A percentile compares a stretch with the other conserved stretches of the same genome.
Evolutionary conservation across 345 rosid species (phyloP).

Genomic region (Sisymbrium altissimum): DNA sequence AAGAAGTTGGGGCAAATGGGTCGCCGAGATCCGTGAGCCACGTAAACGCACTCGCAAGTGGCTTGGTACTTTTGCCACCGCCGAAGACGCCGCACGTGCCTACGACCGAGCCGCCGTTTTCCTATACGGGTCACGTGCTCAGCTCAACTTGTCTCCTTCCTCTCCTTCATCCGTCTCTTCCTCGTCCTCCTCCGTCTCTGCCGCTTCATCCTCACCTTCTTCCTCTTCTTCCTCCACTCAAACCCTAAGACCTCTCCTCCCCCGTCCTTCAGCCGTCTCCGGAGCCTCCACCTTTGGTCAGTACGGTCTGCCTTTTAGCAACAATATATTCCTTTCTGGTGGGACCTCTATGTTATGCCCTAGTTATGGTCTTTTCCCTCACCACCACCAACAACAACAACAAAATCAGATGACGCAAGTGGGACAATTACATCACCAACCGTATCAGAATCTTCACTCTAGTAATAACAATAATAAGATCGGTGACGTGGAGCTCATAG

Average conservation of each 20-base stretch:
- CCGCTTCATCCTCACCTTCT: constrained; percentile 34
- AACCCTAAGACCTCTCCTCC: constrained; percentile 85
- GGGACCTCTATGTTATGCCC: constrained; percentile 32
- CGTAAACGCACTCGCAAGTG: constrained; percentile 75
- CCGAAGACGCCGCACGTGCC: constrained; percentile 87
- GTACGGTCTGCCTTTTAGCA: constrained; percentile 25
- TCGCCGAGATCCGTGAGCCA: constrained; percentile 78
- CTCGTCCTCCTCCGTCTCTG: constrained; percentile 40
- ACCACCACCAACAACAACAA: constrained; percentile 30
- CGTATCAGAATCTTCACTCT: constrained; percentile 25
- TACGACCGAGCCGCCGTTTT: constrained; percentile 80
- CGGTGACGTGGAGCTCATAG: constrained; percentile 5
- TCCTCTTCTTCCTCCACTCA: constrained; percentile 49
- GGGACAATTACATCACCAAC: constrained; percentile 30
- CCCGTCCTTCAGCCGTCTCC: constrained; percentile 58
- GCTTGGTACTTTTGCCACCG: constrained; percentile 84
- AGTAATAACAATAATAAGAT: constrained; percentile 2
- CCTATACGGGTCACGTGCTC: constrained; percentile 73
- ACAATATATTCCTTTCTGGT: constrained; percentile 23
- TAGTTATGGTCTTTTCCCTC: constrained; percentile 23
- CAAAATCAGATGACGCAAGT: constrained; percentile 30
- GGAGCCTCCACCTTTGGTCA: constrained; percentile 23
- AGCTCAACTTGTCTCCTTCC: constrained; percentile 56
- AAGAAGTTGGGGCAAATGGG: constrained; percentile 81
- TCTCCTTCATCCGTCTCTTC: constrained; percentile 41